These are phyloP conservation scores for Macrophomina tecta DNA, from an alignment of 2,329 filamentous ascomycete genomes.

Conservation along the genomic window DNA sequence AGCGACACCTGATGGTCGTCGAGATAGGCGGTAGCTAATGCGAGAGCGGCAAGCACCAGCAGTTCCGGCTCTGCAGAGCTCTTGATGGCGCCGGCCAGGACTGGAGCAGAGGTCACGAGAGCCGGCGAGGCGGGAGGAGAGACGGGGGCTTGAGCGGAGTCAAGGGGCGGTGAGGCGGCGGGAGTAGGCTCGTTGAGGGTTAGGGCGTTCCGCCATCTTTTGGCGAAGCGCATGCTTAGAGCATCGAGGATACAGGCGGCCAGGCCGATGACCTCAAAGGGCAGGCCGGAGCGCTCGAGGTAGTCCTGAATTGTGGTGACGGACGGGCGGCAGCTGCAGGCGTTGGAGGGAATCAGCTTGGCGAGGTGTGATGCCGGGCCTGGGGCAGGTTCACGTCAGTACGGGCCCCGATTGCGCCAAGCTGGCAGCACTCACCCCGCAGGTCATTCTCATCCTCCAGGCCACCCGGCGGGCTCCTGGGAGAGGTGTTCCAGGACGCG, in stretches of 20 bases:
- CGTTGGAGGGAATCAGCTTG: conserved; percentile 44
- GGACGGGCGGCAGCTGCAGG: conserved; percentile 38
- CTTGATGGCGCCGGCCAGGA: conserved; percentile 8
- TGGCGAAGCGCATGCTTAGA: conserved; percentile 41
- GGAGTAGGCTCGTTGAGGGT: conserved; percentile 31
- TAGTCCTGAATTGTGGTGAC: conserved; percentile 37
- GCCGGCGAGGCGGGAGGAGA: conserved; percentile 17
- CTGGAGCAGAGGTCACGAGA: conserved; percentile 7
- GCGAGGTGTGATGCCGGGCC: conserved; percentile 43
- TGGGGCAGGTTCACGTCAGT: conserved; percentile 30
- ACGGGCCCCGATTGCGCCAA: neutral
- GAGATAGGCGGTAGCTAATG: conserved; percentile 44
- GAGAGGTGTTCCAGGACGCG: neutral
- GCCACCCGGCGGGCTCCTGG: conserved; percentile 6
- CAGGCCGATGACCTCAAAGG: conserved; percentile 45
- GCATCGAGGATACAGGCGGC: conserved; percentile 47
- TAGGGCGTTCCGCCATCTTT: conserved; percentile 39
- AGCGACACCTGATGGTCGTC: conserved; percentile 40
- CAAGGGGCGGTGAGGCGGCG: conserved; percentile 31
- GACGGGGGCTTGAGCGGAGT: conserved; percentile 31
- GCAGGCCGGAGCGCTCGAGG: conserved; percentile 40
- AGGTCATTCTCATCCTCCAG: conserved; percentile 20
- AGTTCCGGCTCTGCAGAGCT: conserved; percentile 39
- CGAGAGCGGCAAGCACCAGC: conserved; percentile 44
- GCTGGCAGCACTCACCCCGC: conserved; percentile 18